A percentile compares a stretch with the other conserved stretches of the same genome.
These are phyloP conservation scores for Gigaspora rosea DNA, from an alignment of 192 early-diverging fungal species.

Conservation along the genomic window DNA sequence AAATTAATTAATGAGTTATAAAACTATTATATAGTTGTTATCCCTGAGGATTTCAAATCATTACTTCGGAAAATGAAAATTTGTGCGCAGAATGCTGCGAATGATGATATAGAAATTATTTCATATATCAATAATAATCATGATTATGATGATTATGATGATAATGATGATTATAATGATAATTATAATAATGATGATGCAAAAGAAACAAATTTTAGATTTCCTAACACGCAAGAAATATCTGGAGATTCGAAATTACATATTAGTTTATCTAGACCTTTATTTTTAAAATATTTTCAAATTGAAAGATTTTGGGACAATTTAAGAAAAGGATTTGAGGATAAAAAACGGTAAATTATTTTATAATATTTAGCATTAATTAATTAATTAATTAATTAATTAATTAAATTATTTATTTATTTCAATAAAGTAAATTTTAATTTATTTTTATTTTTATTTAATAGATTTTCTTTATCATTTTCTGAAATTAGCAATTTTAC, in stretches of 20 bases:
- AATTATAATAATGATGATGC: neutral
- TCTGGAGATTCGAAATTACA: constrained; percentile 37
- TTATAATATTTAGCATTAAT: neutral
- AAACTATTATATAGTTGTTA: neutral
- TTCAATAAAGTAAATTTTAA: neutral
- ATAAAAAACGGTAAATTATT: constrained; percentile 23
- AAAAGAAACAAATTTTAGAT: neutral
- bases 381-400: neutral
- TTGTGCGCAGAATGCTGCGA: neutral
- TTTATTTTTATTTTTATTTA: constrained; percentile 4
- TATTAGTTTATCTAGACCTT: constrained; percentile 47
- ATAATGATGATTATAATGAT: neutral
- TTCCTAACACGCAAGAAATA: neutral
- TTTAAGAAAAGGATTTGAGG: constrained; percentile 31
- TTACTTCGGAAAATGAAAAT: neutral
- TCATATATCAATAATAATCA: neutral
- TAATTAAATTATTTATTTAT: neutral
- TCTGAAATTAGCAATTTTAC: constrained; percentile 36
- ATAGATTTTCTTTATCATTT: constrained; percentile 44
- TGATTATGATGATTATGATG: neutral
- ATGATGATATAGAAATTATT: neutral
- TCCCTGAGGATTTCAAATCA: neutral
- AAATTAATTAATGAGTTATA: neutral
- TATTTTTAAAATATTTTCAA: constrained; percentile 54
- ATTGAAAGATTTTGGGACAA: constrained; percentile 40